Base-by-base conservation (phyloP, 352 stramenopile species). In the Globisporangium paroecandrum region DNA sequence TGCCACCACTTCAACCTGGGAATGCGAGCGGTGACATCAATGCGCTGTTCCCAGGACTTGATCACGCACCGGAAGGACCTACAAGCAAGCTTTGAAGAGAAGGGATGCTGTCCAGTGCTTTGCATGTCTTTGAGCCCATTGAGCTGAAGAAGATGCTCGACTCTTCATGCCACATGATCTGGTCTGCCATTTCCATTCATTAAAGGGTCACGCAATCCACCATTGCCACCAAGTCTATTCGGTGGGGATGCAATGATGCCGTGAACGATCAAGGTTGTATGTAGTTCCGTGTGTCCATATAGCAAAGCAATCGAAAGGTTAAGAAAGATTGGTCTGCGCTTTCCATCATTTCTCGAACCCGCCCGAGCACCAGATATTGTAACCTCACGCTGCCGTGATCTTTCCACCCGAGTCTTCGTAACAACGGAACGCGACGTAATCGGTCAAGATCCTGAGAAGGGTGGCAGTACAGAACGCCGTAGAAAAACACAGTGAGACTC, bases 321-420 rank as follows among this genome's bases (percentile, higher is more conserved):
- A 49, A n/a, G 9, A 22, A 22, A 49, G 41, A 22, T 49, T 49
- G 38, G 13, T 4, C 13, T 4, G 13, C 38, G 0, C 29, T 32
- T 32, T 32, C 29, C 4, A 32, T 32, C 29, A 4, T 32, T 32
- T 32, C 29, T 32, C 29, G 29, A 32, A 1, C 4, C 29, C 29
- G 8, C 29, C 2, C 29, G 29, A 32, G 29, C 29, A 32, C 29
- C 29, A 32, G 29, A 32, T 4, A 32, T 7, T 32, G 29, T n/a
- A 47, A 22, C 22, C 51, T 36, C 53, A 58, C 9, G 20, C 53
- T 22, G n/a, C 25, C 7, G 69, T 61, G 61, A 89, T 83, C 41
- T 72, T 77, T 12, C 78, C 82, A 41, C 78, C 78, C 5, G 65
- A 79, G 38, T 79, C 70, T 70, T 90, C 82, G 63, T 88, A 88